Percentiles rank a stretch among this genome's conserved stretches.
These are phyloP conservation scores for Metschnikowia picachoensis DNA, from an alignment of 805 yeast species.

Conservation along the genomic window DNA sequence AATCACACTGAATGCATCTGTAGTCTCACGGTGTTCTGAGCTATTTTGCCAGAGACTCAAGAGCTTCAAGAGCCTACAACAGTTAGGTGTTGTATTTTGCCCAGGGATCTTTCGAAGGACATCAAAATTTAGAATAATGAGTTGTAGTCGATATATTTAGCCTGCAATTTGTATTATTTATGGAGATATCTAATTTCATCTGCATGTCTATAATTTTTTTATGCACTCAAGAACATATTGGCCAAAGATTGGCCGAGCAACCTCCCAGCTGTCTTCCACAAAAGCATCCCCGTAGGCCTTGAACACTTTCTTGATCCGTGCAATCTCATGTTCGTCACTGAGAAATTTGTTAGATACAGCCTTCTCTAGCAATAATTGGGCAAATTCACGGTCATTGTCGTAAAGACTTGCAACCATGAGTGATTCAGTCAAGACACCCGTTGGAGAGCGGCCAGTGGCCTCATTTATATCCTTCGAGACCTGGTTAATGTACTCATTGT, in stretches of 20 bases:
- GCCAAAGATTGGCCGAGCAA: slow-evolving; percentile 31
- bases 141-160: background rate
- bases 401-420: slow-evolving; percentile 42
- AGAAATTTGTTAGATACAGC: slow-evolving; percentile 36
- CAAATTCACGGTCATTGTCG: slow-evolving; percentile 51
- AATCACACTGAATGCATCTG: too few relatives aligned
- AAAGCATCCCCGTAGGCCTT: slow-evolving; percentile 51
- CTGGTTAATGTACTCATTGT: slow-evolving; percentile 42
- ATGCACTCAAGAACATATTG: slow-evolving; percentile 19
- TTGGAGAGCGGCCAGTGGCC: slow-evolving; percentile 32
- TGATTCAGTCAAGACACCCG: slow-evolving; percentile 46
- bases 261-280: slow-evolving; percentile 32
- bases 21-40: too few relatives aligned
- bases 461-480: slow-evolving; percentile 31
- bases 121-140: background rate
- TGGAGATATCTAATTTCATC: background rate
- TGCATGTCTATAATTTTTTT: background rate
- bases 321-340: slow-evolving; percentile 38
- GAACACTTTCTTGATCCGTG: slow-evolving; percentile 39
- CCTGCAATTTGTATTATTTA: background rate
- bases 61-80: too few relatives aligned
- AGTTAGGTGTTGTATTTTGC: too few relatives aligned
- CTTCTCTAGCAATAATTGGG: slow-evolving; percentile 47
- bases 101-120: background rate
- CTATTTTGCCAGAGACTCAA: too few relatives aligned